A percentile compares a stretch with the other conserved stretches of the same genome.
phyloP scores from a whole-genome alignment of 78 protist species.

The Dictyostelium discoideum region DNA sequence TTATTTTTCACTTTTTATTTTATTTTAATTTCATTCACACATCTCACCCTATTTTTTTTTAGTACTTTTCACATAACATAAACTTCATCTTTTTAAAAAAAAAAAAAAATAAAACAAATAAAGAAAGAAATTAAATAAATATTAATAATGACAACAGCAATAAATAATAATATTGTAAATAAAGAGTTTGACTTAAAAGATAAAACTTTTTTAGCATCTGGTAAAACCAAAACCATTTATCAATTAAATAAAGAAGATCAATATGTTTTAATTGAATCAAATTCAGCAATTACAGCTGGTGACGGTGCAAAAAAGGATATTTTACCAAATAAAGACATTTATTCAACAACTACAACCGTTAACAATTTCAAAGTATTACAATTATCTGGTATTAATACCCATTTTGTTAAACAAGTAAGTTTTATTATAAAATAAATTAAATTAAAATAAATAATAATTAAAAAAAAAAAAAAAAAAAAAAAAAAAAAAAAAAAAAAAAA shows the following conservation, averaged over 20 bases:
- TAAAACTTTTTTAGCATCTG: slow-evolving; percentile 49
- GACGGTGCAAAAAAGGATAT: slow-evolving; percentile 76
- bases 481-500: background rate
- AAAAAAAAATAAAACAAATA: background rate
- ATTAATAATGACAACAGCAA: background rate
- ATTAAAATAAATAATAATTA: too few species aligned
- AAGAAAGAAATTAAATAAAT: background rate
- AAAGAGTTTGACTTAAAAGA: slow-evolving; percentile 36
- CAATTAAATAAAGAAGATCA: slow-evolving; percentile 63
- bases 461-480: background rate
- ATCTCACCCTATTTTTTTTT: background rate
- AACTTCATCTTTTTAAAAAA: background rate
- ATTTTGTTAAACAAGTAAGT: slow-evolving; percentile 52
- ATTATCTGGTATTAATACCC: slow-evolving; percentile 50
- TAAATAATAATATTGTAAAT: background rate
- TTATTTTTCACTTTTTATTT: too few species aligned
- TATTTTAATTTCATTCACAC: background rate
- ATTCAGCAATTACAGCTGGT: slow-evolving; percentile 79
- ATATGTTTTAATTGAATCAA: slow-evolving; percentile 61
- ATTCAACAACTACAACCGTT: slow-evolving; percentile 50
- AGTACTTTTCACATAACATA: background rate
- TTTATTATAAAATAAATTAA: background rate
- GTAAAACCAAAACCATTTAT: slow-evolving; percentile 63
- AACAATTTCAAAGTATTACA: slow-evolving; percentile 47
- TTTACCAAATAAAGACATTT: slow-evolving; percentile 48